Base-by-base conservation (phyloP, 805 yeast genomes). In the Wickerhamiella nectarea region DNA sequence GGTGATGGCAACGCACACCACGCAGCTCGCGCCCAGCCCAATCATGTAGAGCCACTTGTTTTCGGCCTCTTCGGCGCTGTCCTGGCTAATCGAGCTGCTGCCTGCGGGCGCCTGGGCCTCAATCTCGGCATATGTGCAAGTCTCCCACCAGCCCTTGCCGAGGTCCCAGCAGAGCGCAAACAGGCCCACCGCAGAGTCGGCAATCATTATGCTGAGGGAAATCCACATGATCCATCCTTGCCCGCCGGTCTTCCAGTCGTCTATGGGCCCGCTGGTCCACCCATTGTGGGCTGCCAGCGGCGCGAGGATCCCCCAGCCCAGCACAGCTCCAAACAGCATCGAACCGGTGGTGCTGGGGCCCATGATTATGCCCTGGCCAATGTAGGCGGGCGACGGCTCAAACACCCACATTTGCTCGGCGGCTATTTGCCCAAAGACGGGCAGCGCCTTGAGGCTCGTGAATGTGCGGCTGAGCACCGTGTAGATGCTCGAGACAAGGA, bases 201-300 rank as follows among this genome's bases (percentile, higher is more conserved):
- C 78, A 15, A 89, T 84, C 98, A 89, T 89, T 40, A 87, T 85
- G 19, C 95, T 78, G 51, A 89, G 69, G 58, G 93, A 78, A 44
- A 86, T 68, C 98, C 98, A 89, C 58, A 89, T 67, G 44, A 91
- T 84, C 98, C 98, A 89, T 6, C 97, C 98, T 57, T 89, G 95
- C 1, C 87, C 82, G 3, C 97, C 97, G 20, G 74, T 70, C 53
- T 82, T 78, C 96, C 96, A 91, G 62, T 86, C 94, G 56, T 81
- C 91, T 1, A 84, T 75, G 2, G 77, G 78, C 0, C 95, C 94
- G 0, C 86, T 78, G 0, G 95, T 94, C 96, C 97, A 91, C 3
- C 77, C 80, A 48, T 64, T 59, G 43, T 65, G 50, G 46, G 78
- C 70, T 1, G 93, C 76, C 46, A 83, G 46, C 3, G 96, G 96